These are phyloP conservation scores for Fusarium domesticum DNA, from an alignment of 2,329 filamentous ascomycete species.

Conservation along the genomic window DNA sequence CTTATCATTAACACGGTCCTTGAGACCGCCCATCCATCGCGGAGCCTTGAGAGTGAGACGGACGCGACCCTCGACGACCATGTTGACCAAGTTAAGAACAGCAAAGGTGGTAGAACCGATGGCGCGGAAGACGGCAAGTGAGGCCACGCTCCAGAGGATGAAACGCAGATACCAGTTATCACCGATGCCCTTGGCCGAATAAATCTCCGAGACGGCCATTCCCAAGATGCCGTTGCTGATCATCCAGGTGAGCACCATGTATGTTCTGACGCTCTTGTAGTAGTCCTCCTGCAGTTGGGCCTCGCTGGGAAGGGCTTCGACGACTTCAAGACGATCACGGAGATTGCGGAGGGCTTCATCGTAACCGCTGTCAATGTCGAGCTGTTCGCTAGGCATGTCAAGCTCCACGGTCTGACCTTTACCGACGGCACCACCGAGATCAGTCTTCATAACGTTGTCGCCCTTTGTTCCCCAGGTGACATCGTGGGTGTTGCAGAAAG, in stretches of 20 bases:
- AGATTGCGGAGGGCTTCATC: constrained; percentile 96
- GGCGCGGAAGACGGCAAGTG: constrained; percentile 82
- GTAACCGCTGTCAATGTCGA: constrained; percentile 97
- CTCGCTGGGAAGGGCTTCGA: constrained; percentile 60
- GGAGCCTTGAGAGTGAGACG: constrained; percentile 55
- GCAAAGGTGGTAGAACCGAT: constrained; percentile 79
- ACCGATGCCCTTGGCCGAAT: constrained; percentile 66
- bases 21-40: constrained; percentile 46
- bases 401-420: constrained; percentile 82
- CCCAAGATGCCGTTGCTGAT: constrained; percentile 85
- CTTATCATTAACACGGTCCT: constrained; percentile 45
- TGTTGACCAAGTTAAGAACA: constrained; percentile 78
- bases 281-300: constrained; percentile 94
- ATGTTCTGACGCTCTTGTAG: constrained; percentile 94
- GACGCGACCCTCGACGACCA: constrained; percentile 81
- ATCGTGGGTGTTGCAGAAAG: constrained; percentile 60
- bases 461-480: constrained; percentile 68
- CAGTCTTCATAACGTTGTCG: constrained; percentile 90
- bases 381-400: constrained; percentile 96
- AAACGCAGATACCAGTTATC: constrained; percentile 90
- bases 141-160: constrained; percentile 88
- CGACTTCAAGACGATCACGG: constrained; percentile 84
- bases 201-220: constrained; percentile 89
- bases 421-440: constrained; percentile 80
- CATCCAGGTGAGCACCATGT: constrained; percentile 97